Conservation (phyloP, 129 eudicot genomes). For the Calendula officinalis region DNA sequence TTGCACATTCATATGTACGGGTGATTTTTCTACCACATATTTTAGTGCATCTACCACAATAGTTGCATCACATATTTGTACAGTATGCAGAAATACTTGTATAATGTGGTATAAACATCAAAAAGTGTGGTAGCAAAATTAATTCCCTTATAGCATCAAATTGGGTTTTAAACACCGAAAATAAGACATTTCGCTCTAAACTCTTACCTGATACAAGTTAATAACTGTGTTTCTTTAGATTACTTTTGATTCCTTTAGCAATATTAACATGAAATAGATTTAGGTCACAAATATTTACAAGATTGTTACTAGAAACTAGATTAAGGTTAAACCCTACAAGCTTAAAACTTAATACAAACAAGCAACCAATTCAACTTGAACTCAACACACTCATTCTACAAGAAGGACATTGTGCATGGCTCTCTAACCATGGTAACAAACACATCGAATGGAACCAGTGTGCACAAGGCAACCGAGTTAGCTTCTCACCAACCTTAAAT, state of each 20-base stretch:
- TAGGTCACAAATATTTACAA: constrained; percentile 10
- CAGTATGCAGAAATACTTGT: too few species aligned
- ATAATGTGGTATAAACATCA: too few species aligned
- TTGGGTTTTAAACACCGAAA: too few species aligned
- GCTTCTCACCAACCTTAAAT: constrained; percentile 46
- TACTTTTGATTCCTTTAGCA: background rate
- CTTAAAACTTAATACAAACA: background rate
- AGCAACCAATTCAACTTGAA: constrained; percentile 12
- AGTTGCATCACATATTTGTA: too few species aligned
- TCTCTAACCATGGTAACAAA: constrained; percentile 75
- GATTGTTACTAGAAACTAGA: background rate
- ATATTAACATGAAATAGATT: constrained; percentile 5
- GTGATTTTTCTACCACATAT: too few species aligned
- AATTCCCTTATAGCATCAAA: too few species aligned
- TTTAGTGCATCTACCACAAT: too few species aligned
- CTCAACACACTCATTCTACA: constrained; percentile 50
- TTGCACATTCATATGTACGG: too few species aligned
- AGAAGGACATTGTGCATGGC: constrained; percentile 73
- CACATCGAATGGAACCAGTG: constrained; percentile 76
- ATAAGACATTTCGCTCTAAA: too few species aligned
- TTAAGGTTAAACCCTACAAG: background rate
- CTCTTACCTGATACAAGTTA: too few species aligned
- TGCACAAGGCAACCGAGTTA: constrained; percentile 66
- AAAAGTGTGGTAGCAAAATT: too few species aligned
- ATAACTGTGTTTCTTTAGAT: too few species aligned